Conservation (phyloP, 2,329 filamentous ascomycete species). For the Gnomoniopsis smithogilvyi region DNA sequence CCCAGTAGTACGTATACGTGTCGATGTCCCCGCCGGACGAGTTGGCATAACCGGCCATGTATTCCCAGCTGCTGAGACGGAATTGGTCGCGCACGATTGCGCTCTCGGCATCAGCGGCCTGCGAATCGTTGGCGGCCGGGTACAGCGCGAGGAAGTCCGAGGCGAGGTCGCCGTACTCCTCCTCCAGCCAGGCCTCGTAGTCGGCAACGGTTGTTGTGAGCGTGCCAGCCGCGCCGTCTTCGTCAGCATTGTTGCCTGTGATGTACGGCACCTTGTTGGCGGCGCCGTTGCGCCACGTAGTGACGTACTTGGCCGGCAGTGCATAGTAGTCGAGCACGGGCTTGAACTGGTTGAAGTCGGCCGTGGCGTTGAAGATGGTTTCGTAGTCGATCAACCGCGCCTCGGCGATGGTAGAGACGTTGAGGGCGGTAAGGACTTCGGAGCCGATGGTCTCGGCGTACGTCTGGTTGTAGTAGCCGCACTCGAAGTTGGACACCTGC, state of each 20-base stretch:
- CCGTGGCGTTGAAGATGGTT: conserved; percentile 7
- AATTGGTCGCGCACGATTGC: background rate
- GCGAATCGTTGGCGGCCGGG: conserved; percentile 7
- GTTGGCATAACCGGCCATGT: background rate
- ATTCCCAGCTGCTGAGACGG: background rate
- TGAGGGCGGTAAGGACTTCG: conserved; percentile 11
- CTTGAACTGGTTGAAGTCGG: background rate
- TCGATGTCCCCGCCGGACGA: background rate
- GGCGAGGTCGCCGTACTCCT: conserved; percentile 17
- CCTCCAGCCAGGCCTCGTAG: conserved; percentile 21
- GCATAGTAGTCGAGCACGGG: conserved; percentile 15
- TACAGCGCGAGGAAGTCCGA: conserved; percentile 20
- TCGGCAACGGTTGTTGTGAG: conserved; percentile 21
- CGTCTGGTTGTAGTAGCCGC: conserved; percentile 19
- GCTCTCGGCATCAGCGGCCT: background rate
- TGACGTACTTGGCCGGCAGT: conserved; percentile 24
- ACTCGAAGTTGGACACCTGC: conserved; percentile 17
- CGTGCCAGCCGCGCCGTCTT: conserved; percentile 23
- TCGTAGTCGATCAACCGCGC: conserved; percentile 15
- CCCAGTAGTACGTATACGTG: background rate
- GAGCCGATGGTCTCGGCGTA: conserved; percentile 5
- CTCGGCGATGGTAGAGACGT: conserved; percentile 20
- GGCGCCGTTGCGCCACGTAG: conserved; percentile 22
- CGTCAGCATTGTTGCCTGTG: conserved; percentile 28
- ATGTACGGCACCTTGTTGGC: conserved; percentile 27